Base-by-base conservation (phyloP, 106 monocot genomes). In the Dioscorea zingiberensis region DNA sequence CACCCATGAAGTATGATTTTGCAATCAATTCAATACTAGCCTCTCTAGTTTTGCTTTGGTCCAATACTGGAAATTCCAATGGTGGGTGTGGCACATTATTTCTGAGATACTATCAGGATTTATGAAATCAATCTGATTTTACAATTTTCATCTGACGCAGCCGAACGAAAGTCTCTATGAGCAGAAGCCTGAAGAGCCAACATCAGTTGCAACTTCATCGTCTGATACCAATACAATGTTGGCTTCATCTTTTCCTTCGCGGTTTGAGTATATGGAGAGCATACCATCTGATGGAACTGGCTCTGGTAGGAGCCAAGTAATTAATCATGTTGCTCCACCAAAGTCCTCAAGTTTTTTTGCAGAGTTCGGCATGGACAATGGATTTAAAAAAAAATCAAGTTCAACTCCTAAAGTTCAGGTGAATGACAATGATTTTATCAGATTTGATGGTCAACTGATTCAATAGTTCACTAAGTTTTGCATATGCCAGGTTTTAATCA, bases 141-240 rank as follows among this genome's bases (percentile, higher is more conserved):
- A 38, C 38, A 38, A 38, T 8, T 38, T 30, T 30, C 10, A 6
- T 38, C 38, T 38, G 38, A 73, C 83, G 69, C 87, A 97, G 91
- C 72, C 85, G 70, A 97, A 65, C 75, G 95, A 97, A 75, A 91
- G 79, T 59, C 85, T 97, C 4, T 97, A 97, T 75, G 88, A 97
- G 30, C 95, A 97, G 71, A 88, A 91, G 62, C 95, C 95, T 67
- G 91, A 97, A 76, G 87, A 91, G 47, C 90, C 85, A 62, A 73
- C 83, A 24, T 83, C 88, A n/a, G 67, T 53, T 44, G 60, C 71
- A 18, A 65, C 78, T 65, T 63, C 78, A 19, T 27, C 81, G 58
- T 55, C 65, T 71, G 65, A 57, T 70, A 32, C 70, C 32, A 76
- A 70, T 12, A 47, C 85, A 18, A 69, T 68, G 46, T n/a, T 25